Conservation (phyloP, 2,329 filamentous ascomycete species). For the Penicillium sp. region DNA sequence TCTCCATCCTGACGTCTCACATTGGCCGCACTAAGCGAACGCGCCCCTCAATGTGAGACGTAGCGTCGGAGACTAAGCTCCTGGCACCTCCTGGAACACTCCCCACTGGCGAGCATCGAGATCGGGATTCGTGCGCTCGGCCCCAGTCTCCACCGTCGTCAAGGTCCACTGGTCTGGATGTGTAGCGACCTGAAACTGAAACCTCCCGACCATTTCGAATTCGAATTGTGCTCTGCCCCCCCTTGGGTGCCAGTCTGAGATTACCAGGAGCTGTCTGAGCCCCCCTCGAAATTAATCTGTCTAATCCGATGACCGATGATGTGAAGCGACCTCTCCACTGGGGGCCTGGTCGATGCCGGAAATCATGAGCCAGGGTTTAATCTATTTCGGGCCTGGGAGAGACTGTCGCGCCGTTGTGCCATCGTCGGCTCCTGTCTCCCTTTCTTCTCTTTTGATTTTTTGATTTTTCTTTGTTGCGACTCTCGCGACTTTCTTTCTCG, state of each 20-base stretch:
- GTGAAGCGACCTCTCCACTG: slow-evolving; percentile 1
- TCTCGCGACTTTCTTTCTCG: slow-evolving; percentile 14
- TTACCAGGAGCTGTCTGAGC: slow-evolving; percentile 2
- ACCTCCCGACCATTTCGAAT: slow-evolving; percentile 5
- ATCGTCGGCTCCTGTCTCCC: slow-evolving; percentile 16
- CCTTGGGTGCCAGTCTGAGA: background rate
- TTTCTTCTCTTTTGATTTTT: slow-evolving; percentile 18
- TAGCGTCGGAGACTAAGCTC: slow-evolving; percentile 28
- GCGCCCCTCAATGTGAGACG: slow-evolving; percentile 28
- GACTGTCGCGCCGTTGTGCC: slow-evolving; percentile 8
- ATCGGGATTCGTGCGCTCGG: slow-evolving; percentile 20
- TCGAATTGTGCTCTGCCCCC: background rate
- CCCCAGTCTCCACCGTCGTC: slow-evolving; percentile 7
- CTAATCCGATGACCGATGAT: slow-evolving; percentile 1
- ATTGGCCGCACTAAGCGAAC: slow-evolving; percentile 8
- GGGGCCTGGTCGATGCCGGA: background rate
- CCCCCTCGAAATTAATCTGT: slow-evolving; percentile 12
- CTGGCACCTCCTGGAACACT: slow-evolving; percentile 13
- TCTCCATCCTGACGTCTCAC: slow-evolving; percentile 11
- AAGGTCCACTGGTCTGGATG: slow-evolving; percentile 3
- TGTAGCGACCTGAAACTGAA: slow-evolving; percentile 21
- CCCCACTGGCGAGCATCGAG: slow-evolving; percentile 21
- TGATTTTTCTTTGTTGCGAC: slow-evolving; percentile 20
- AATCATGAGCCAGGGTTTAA: slow-evolving; percentile 12
- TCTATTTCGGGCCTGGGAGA: slow-evolving; percentile 12